Evolutionary conservation across 345 rosid species (phyloP).

Genomic region (Camelina sativa): DNA sequence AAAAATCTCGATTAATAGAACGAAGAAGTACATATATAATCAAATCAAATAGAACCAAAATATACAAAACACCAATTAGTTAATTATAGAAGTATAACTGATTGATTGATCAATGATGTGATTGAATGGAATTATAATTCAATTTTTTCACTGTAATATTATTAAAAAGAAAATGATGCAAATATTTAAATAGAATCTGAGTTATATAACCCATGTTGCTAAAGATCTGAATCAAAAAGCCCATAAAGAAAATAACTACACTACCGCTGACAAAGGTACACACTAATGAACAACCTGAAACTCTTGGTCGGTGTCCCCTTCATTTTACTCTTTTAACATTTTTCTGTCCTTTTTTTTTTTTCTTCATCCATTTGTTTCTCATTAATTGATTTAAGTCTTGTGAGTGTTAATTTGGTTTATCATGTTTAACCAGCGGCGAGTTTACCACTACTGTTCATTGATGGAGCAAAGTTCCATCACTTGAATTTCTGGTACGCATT

Average conservation of each 20-base stretch:
- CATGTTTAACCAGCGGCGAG: constrained; percentile 67
- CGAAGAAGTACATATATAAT: neutral
- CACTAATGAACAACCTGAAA: neutral
- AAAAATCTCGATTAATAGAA: neutral
- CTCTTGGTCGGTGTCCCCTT: constrained; percentile 15
- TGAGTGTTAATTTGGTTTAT: neutral
- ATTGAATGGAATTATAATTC: neutral
- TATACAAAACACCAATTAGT: neutral
- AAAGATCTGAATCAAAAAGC: constrained; percentile 18
- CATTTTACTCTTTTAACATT: neutral
- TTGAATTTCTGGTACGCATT: constrained; percentile 78
- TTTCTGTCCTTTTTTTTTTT: neutral
- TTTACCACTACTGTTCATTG: constrained; percentile 86
- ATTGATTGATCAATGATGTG: neutral
- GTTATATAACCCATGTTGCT: neutral
- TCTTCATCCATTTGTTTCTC: neutral
- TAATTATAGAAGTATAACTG: no score
- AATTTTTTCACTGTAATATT: neutral
- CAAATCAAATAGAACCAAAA: neutral
- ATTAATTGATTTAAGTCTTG: neutral
- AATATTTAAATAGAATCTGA: neutral
- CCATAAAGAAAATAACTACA: constrained; percentile 26
- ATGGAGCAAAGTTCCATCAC: constrained; percentile 75
- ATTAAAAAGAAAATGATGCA: neutral
- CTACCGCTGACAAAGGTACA: neutral